Conservation (phyloP, 176 grass and related monocot species). For the Otatea glauca region DNA sequence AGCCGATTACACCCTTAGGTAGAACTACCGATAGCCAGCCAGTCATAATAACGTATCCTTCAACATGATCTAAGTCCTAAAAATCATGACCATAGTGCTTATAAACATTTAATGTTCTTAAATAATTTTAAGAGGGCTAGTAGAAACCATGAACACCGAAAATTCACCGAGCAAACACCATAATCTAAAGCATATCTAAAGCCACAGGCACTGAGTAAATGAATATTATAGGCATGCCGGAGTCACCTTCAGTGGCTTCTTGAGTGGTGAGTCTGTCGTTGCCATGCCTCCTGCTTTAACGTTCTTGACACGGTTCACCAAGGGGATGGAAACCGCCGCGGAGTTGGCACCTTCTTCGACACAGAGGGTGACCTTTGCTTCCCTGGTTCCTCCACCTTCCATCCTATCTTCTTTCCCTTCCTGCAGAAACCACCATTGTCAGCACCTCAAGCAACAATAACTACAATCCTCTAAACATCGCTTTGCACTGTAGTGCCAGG, state of each 20-base stretch:
- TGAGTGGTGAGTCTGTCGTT: slow-evolving; percentile 59
- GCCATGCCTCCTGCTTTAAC: slow-evolving; percentile 51
- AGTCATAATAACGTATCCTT: neutral
- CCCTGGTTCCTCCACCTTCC: slow-evolving; percentile 61
- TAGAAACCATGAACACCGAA: slow-evolving; percentile 2
- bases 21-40: neutral
- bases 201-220: neutral
- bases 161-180: neutral
- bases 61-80: neutral
- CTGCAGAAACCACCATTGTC: slow-evolving; percentile 42
- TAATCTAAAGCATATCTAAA: neutral
- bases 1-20: too few species aligned
- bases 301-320: slow-evolving; percentile 47
- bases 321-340: slow-evolving; percentile 80
- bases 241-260: slow-evolving; percentile 69
- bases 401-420: slow-evolving; percentile 52
- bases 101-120: neutral
- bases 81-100: neutral
- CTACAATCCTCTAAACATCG: neutral
- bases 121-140: slow-evolving; percentile 5
- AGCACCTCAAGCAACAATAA: neutral
- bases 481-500: neutral
- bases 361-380: slow-evolving; percentile 58
- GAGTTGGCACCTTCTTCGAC: slow-evolving; percentile 85
- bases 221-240: slow-evolving; percentile 22